Percentiles rank a stretch among this genome's conserved stretches.
Evolutionary conservation across 495 filamentous ascomycete genomes (phyloP).

Genomic region (Penicillium desertorum): DNA sequence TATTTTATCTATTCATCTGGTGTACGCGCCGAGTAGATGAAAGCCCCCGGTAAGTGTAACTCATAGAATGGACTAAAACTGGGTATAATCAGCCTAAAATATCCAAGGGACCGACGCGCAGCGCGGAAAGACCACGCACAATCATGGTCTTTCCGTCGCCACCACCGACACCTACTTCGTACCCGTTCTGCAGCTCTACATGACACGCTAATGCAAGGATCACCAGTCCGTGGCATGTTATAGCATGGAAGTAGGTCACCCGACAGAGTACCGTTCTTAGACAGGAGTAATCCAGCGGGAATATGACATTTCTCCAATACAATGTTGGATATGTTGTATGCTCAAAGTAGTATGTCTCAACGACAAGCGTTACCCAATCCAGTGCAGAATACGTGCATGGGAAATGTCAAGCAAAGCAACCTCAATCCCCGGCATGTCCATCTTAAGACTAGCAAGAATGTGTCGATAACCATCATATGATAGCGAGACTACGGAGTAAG

Average conservation of each 20-base stretch:
- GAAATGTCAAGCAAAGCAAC: neutral
- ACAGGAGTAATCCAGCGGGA: neutral
- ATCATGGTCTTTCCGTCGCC: too few species aligned
- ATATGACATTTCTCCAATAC: neutral
- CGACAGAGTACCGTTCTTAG: neutral
- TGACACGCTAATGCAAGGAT: constrained; percentile 14
- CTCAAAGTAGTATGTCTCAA: neutral
- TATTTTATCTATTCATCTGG: too few species aligned
- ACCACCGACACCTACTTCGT: neutral
- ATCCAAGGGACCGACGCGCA: too few species aligned
- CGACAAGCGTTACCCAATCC: neutral
- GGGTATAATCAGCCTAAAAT: too few species aligned
- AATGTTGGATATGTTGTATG: neutral
- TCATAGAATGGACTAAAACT: too few species aligned
- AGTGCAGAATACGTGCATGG: neutral
- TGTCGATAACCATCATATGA: neutral
- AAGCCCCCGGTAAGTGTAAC: too few species aligned
- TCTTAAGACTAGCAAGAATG: neutral
- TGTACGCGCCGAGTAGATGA: too few species aligned
- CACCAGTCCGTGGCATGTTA: constrained; percentile 11
- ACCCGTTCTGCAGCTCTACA: constrained; percentile 1
- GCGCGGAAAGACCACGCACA: too few species aligned
- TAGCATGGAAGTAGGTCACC: constrained; percentile 7
- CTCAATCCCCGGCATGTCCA: neutral
- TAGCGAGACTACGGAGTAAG: too few species aligned